phyloP scores from a whole-genome alignment of 768 basidiomycete species.

The Lactarius psammicola region DNA sequence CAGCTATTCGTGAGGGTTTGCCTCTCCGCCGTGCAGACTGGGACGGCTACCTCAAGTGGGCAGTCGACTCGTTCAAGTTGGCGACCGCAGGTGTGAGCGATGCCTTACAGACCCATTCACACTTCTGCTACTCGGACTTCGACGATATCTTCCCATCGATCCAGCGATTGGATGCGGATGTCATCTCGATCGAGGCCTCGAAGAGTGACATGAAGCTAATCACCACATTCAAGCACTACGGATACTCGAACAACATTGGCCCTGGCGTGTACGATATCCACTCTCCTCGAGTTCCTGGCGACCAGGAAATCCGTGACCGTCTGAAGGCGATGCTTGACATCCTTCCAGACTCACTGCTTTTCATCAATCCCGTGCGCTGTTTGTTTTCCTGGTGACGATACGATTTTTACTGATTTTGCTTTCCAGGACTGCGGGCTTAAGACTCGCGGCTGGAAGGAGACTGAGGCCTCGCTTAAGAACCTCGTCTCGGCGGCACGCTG shows the following conservation, averaged over 20 bases:
- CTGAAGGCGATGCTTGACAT: slow-evolving; percentile 79
- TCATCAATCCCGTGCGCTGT: slow-evolving; percentile 77
- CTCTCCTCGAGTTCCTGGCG: slow-evolving; percentile 94
- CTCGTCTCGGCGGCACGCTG: slow-evolving; percentile 90
- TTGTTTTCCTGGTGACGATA: slow-evolving; percentile 10
- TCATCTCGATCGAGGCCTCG: slow-evolving; percentile 98
- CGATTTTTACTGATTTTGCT: slow-evolving; percentile 14
- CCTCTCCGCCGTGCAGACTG: slow-evolving; percentile 96
- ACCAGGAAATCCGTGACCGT: slow-evolving; percentile 93
- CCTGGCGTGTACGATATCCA: slow-evolving; percentile 99
- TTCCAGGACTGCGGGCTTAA: slow-evolving; percentile 90
- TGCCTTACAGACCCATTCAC: slow-evolving; percentile 94
- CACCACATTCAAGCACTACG: slow-evolving; percentile 90
- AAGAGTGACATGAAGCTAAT: slow-evolving; percentile 99
- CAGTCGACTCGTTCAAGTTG: slow-evolving; percentile 98
- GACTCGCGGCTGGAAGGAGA: slow-evolving; percentile 99
- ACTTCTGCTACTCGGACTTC: slow-evolving; percentile 99
- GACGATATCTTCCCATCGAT: slow-evolving; percentile 98
- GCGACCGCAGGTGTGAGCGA: slow-evolving; percentile 94
- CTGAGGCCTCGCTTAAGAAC: slow-evolving; percentile 83
- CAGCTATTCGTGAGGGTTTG: slow-evolving; percentile 98
- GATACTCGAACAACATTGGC: slow-evolving; percentile 96
- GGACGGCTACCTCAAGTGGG: slow-evolving; percentile 96
- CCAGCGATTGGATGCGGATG: slow-evolving; percentile 94
- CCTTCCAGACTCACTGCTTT: slow-evolving; percentile 77